Evolutionary conservation across 805 yeast species (phyloP), one percentile per base, ranked within the genome.

Genomic region (Maudiozyma turicensis): DNA sequence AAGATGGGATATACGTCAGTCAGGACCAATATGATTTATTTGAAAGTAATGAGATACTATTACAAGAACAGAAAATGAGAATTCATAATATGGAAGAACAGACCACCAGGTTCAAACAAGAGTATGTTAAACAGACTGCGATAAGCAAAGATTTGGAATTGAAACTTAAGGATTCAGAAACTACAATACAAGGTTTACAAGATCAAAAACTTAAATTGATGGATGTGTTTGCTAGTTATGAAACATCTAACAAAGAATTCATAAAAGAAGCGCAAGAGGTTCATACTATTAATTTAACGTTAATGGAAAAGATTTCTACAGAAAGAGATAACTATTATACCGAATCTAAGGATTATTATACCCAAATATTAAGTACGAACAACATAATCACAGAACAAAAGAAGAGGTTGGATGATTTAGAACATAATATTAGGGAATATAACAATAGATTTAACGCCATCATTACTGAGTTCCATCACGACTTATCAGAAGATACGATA

Each of bases 1-100:
- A 81, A 55, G 82, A 79, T 55, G 89, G 90, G 5, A 77, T 86
- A 14, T 82, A 76, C 57, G 65, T 86, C 52, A 75, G 85, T 30
- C 68, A 62, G 46, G 75, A 66, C 41, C 77, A 68, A 59, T 54
- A 51, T 31, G 61, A 59, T 33, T 45, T 53, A 10, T 72, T 58
- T 55, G 81, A 77, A 58, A 76, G 81, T 57, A 68, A 77, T 38
- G 67, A 71, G 26, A 70, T 76, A 5, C 65, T 72, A 48, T 69
- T 74, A 11, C 78, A 71, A 31, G 84, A 79, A 50, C 78, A 76
- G 52, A 72, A 74, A 48, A 62, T 73, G 5, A 69, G 71, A 49
- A 65, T 77, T 8, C 72, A 70, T 39, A 72, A 74, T 1, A 64
- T 77, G 52, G 80, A 77, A 47, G 72, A 72, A 30, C 80, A 75